These are phyloP conservation scores for Syzygium jambos DNA, from an alignment of 345 rosid species.

Conservation along the genomic window DNA sequence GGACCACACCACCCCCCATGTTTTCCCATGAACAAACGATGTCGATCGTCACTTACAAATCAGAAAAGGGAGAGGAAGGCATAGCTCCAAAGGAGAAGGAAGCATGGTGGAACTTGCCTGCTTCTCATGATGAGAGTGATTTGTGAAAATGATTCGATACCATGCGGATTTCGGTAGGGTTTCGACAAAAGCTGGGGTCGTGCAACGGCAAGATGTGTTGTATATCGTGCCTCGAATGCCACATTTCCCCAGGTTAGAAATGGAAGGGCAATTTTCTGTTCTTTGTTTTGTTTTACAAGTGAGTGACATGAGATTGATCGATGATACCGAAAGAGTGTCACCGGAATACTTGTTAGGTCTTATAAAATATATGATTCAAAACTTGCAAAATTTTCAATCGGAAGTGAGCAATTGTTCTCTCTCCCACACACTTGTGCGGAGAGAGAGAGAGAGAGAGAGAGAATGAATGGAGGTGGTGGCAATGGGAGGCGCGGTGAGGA, in stretches of 20 bases:
- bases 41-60: neutral
- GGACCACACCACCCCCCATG: neutral
- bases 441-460: neutral
- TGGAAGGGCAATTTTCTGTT: neutral
- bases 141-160: neutral
- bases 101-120: neutral
- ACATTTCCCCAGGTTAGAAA: neutral
- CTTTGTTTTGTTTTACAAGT: neutral
- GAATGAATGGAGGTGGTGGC: neutral
- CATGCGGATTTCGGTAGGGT: neutral
- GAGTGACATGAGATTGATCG: neutral
- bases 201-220: neutral
- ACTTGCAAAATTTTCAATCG: neutral
- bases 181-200: neutral
- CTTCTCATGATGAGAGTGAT: neutral
- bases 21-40: neutral
- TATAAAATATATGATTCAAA: neutral
- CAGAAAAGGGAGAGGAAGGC: neutral
- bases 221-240: neutral
- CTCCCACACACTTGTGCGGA: too few relatives aligned
- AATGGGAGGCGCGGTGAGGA: neutral
- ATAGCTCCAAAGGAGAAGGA: neutral
- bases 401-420: too few relatives aligned
- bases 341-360: neutral
- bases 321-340: neutral